phyloP scores from a whole-genome alignment of 2,329 filamentous ascomycete species.

The Harringtonia aguacate region DNA sequence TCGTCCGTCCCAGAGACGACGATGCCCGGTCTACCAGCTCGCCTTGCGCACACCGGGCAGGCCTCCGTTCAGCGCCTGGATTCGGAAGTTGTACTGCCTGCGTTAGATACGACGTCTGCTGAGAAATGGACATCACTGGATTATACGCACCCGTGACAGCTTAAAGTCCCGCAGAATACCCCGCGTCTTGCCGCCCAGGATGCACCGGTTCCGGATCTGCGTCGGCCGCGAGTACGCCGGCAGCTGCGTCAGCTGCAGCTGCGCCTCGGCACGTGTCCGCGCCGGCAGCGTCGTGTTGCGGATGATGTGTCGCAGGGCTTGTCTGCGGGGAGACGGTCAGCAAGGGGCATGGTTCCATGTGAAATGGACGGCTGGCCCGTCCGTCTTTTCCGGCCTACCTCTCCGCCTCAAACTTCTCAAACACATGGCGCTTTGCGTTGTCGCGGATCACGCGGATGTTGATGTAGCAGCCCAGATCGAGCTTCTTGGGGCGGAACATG shows the following conservation, averaged over 20 bases:
- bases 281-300: conserved; percentile 80
- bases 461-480: conserved; percentile 79
- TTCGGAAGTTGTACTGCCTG: conserved; percentile 80
- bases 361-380: no score
- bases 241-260: conserved; percentile 90
- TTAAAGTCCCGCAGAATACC: conserved; percentile 92
- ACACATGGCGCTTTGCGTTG: conserved; percentile 93
- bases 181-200: conserved; percentile 78
- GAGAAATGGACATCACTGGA: neutral
- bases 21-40: conserved; percentile 60
- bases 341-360: neutral
- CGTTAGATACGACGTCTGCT: no score
- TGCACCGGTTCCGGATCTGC: conserved; percentile 89
- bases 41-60: conserved; percentile 92
- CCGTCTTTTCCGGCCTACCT: conserved; percentile 43
- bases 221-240: conserved; percentile 89
- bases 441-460: conserved; percentile 85
- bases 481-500: conserved; percentile 81
- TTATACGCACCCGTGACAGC: conserved; percentile 77
- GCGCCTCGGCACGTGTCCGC: conserved; percentile 78
- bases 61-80: conserved; percentile 76
- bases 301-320: conserved; percentile 87
- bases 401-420: conserved; percentile 76
- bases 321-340: conserved; percentile 38
- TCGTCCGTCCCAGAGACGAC: neutral